Evolutionary conservation across 306 rosid genomes (phyloP).

Genomic region (Gynostemma pentaphyllum): DNA sequence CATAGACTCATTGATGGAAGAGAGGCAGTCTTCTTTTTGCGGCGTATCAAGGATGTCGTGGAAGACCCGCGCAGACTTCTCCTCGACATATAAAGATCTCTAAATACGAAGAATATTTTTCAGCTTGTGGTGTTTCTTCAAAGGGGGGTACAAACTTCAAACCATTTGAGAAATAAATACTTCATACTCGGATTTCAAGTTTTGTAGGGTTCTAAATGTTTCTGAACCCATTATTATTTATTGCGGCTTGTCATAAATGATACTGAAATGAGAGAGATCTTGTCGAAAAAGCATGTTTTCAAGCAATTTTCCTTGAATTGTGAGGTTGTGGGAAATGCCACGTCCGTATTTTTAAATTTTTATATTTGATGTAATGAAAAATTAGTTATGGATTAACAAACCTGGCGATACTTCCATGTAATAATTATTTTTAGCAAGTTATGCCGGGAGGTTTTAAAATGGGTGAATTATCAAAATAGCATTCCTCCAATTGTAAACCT

Average conservation of each 20-base stretch:
- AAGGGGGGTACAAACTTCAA: constrained; percentile 2
- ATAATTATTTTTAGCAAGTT: not conserved
- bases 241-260: constrained; percentile 8
- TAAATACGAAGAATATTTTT: not conserved
- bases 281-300: constrained; percentile 1
- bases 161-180: constrained; percentile 17
- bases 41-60: constrained; percentile 62
- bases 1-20: constrained; percentile 79
- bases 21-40: constrained; percentile 82
- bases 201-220: constrained; percentile 14
- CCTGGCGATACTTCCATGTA: not conserved
- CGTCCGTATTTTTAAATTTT: not conserved
- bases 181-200: constrained; percentile 13
- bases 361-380: not conserved
- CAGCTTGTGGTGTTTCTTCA: not conserved
- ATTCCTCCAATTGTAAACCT: too few relatives aligned
- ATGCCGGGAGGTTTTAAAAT: too few relatives aligned
- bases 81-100: constrained; percentile 45
- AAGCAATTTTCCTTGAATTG: constrained; percentile 6
- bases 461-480: too few relatives aligned
- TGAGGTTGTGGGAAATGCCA: constrained; percentile 5
- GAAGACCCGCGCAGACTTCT: constrained; percentile 79
- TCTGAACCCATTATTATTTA: not conserved
- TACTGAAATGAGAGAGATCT: constrained; percentile 9
- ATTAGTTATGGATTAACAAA: not conserved